These are phyloP conservation scores for Phanerochaete carnosa DNA, from an alignment of 768 basidiomycete species.

Conservation along the genomic window DNA sequence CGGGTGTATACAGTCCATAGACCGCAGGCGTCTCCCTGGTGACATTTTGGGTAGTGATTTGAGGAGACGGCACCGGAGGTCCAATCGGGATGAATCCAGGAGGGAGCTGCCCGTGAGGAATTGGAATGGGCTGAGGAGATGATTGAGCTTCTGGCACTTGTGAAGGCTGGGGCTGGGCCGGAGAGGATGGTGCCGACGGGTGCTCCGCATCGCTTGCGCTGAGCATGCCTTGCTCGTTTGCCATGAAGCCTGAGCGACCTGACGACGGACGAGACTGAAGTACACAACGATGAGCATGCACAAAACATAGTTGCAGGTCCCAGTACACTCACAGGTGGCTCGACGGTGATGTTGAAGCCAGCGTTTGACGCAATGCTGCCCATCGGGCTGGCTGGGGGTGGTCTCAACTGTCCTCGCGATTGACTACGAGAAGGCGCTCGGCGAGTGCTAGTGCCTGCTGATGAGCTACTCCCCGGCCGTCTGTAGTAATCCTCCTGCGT, in stretches of 20 bases:
- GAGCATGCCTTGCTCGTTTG: slow-evolving; percentile 29
- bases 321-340: slow-evolving; percentile 26
- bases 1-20: slow-evolving; percentile 19
- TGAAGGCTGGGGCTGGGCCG: not conserved
- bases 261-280: slow-evolving; percentile 37
- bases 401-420: not conserved
- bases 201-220: slow-evolving; percentile 40
- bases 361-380: slow-evolving; percentile 9
- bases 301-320: not conserved
- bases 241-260: slow-evolving; percentile 27
- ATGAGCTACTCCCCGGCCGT: slow-evolving; percentile 1
- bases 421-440: not conserved
- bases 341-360: slow-evolving; percentile 9
- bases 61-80: slow-evolving; percentile 9
- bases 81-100: slow-evolving; percentile 35
- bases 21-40: slow-evolving; percentile 25
- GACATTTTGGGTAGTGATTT: slow-evolving; percentile 29
- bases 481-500: slow-evolving; percentile 1
- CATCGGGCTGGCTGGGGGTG: slow-evolving; percentile 1
- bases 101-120: slow-evolving; percentile 27
- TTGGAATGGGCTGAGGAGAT: slow-evolving; percentile 1
- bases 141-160: slow-evolving; percentile 1
- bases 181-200: slow-evolving; percentile 10
- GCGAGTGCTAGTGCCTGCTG: not conserved
- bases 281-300: not conserved